Evolutionary conservation across 768 basidiomycete genomes (phyloP), one percentile per base, ranked within the genome.

Genomic region (Boletus sensibilis): DNA sequence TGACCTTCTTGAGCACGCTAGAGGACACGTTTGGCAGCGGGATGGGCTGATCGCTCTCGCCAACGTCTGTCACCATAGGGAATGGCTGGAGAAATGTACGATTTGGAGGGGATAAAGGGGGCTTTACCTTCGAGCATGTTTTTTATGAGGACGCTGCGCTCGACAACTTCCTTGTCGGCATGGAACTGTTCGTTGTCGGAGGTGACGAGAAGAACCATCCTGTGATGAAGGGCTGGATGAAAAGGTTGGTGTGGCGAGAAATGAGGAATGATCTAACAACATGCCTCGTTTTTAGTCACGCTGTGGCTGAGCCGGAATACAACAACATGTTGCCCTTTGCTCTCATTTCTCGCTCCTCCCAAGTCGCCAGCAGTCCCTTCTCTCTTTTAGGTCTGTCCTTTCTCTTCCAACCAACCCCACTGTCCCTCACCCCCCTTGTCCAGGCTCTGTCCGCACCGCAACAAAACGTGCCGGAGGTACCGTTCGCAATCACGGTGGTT

Each of bases 381-480:
- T 81, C 84, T 31, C 52, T 66, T 4, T 64, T 74, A 16, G 77
- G 76, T 75, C 38, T 8, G 64, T 58, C 1, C 3, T 23, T 12
- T 18, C 31, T 14, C 5, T 8, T 27, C 34, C 5, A 33, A 11
- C 27, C 49, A 10, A 5, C 41, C 4, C 23, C 25, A 10, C 1
- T 4, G 4, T 18, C 7, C 14, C 52, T 68, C 53, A 66, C 42
- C 1, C 31, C 40, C 45, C 12, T 38, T 8, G 3, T 42, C 35
- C 53, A 80, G 81, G 87, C 31, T 83, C 94, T 41, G 78, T 96
- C 47, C 87, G 96, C 68, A 96, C 90, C 13, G 94, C 97, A 35
- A 98, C 97, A 55, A 99, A 99, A 74, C 86, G 93, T 41, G 96
- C 94, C 43, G 96, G 95, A 64, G 97, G 97, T 39, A 92, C 89